A percentile compares a stretch with the other conserved stretches of the same genome.
phyloP scores from a whole-genome alignment of 208 protist species.

The Acanthamoeba triangularis region DNA sequence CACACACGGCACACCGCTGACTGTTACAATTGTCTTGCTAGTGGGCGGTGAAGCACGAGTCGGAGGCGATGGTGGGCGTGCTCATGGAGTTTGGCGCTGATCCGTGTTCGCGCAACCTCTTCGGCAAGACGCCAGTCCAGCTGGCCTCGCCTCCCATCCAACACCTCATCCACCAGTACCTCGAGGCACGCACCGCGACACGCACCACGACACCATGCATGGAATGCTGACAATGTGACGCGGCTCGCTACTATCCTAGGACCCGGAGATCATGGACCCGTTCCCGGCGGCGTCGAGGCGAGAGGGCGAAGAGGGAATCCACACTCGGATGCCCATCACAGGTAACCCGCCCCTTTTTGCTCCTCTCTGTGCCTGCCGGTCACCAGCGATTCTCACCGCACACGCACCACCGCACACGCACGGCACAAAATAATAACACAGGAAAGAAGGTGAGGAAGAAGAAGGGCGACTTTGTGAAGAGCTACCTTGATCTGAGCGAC shows the following conservation, averaged over 20 bases:
- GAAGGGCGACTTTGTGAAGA: constrained; percentile 46
- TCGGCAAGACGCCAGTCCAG: constrained; percentile 55
- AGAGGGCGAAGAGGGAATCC: background rate
- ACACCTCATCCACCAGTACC: constrained; percentile 25
- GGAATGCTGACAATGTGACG: background rate
- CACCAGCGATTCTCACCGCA: background rate
- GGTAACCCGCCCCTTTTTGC: background rate
- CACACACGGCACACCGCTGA: background rate
- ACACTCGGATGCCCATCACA: background rate
- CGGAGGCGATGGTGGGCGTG: constrained; percentile 25
- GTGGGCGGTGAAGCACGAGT: constrained; percentile 63
- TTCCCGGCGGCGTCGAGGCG: background rate
- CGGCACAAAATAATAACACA: background rate
- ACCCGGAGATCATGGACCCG: background rate
- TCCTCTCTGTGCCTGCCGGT: background rate
- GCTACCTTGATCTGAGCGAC: constrained; percentile 48
- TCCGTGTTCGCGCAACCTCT: constrained; percentile 44
- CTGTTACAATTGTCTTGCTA: background rate
- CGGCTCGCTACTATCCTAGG: background rate
- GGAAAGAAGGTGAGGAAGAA: constrained; percentile 64
- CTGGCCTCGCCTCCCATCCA: constrained; percentile 1
- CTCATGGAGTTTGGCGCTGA: constrained; percentile 55
- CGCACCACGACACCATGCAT: no score
- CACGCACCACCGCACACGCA: background rate
- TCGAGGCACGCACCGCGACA: constrained; percentile 1